Evolutionary conservation across 139 green algal genomes (phyloP), one percentile per base, ranked within the genome.

Genomic region (Dunaliella primolecta): DNA sequence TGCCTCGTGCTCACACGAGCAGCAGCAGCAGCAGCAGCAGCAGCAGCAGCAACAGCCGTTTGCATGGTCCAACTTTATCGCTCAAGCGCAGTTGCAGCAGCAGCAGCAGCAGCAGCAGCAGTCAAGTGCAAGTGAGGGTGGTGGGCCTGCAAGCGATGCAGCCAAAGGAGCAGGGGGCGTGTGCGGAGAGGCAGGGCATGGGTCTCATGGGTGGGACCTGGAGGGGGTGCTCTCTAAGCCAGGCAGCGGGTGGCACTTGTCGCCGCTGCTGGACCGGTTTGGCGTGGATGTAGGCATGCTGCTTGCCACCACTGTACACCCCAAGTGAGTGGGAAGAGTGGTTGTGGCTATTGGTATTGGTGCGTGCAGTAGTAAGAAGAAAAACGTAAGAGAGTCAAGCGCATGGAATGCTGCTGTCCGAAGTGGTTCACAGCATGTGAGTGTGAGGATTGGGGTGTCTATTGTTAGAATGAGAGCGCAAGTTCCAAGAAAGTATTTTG

Each of bases 201-300:
- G 29, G 75, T 30, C 75, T 37, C 77, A 57, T 21, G 2, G 34
- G 33, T 37, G 75, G 85, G 80, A 30, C 27, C 25, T 64, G 46
- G 64, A 7, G 74, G 31, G 78, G 57, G 34, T 64, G 81, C 36
- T 35, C 20, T 38, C 75, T 30, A 1, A 11, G n/a, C 11, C 84
- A 71, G 46, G 36, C 36, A 31, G 20, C 25, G 46, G n/a, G 46
- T 80, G 71, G 38, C 70, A 30, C 37, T 20, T 79, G n/a, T 27
- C 32, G 74, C 85, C 87, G 24, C 78, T 94, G 82, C 81, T 94
- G 81, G 78, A 89, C 25, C 74, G 82, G 2, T 94, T 91, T 75
- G 84, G 76, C 2, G 7, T 93, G 71, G 56, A 86, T 0, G 78
- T 85, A 46, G 70, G 84, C 0, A 34, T 94, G 79, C 91, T 93